Percentiles rank a stretch among this genome's conserved stretches.
phyloP scores from a whole-genome alignment of 768 basidiomycete genomes.

The Galerina marginata region DNA sequence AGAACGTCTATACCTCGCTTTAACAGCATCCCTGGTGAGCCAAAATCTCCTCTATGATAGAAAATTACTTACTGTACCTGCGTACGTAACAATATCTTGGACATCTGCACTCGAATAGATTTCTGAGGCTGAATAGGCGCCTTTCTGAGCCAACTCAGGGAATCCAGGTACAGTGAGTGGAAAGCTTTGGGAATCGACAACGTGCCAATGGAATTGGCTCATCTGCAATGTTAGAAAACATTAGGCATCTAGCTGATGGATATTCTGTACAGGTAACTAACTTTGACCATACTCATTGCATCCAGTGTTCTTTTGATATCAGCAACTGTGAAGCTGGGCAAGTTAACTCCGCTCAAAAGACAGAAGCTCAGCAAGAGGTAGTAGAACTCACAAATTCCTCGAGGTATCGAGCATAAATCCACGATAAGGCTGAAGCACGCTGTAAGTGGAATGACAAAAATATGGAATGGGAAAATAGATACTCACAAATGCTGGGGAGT shows the following conservation, averaged over 20 bases:
- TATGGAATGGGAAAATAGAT: background rate
- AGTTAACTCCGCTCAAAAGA: background rate
- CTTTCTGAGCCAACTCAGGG: constrained; percentile 64
- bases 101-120: constrained; percentile 63
- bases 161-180: constrained; percentile 66
- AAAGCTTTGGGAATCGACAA: constrained; percentile 81
- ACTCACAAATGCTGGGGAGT: constrained; percentile 70
- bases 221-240: constrained; percentile 40
- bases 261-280: constrained; percentile 22
- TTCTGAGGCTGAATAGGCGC: constrained; percentile 66
- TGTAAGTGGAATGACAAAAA: background rate
- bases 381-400: constrained; percentile 64
- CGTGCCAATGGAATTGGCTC: constrained; percentile 84
- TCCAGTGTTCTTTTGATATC: constrained; percentile 75
- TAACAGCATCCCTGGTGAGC: constrained; percentile 2
- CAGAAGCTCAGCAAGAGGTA: background rate
- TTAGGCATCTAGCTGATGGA: constrained; percentile 54
- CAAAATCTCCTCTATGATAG: constrained; percentile 33
- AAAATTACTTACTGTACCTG: constrained; percentile 58
- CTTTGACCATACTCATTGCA: constrained; percentile 79
- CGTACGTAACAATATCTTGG: constrained; percentile 64
- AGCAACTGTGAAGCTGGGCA: constrained; percentile 57
- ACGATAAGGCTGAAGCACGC: constrained; percentile 60
- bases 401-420: constrained; percentile 85
- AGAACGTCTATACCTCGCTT: constrained; percentile 79